A percentile compares a stretch with the other conserved stretches of the same genome.
Conservation (phyloP, 2,329 filamentous ascomycete genomes). For the Paraconiothyrium sp. region DNA sequence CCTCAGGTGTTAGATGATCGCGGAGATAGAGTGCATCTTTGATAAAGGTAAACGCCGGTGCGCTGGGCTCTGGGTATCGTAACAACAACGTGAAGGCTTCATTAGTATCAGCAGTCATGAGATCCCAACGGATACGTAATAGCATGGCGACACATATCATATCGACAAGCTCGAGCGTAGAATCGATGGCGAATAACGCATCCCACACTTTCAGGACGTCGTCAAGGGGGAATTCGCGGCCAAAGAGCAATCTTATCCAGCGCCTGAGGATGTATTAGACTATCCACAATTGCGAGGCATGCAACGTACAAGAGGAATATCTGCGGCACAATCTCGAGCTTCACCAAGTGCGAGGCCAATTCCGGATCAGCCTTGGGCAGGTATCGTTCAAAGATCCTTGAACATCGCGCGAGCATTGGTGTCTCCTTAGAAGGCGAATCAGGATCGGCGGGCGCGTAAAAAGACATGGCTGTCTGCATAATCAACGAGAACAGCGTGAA, state of each 20-base stretch:
- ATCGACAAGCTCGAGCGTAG: slow-evolving; percentile 81
- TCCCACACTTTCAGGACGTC: slow-evolving; percentile 90
- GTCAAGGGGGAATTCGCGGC: slow-evolving; percentile 90
- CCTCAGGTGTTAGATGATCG: slow-evolving; percentile 69
- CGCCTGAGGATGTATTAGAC: slow-evolving; percentile 64
- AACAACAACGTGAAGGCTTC: slow-evolving; percentile 82
- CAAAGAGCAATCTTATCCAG: slow-evolving; percentile 93
- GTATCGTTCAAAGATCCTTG: slow-evolving; percentile 84
- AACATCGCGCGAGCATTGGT: slow-evolving; percentile 85
- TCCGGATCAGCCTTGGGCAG: slow-evolving; percentile 83
- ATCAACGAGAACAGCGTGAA: slow-evolving; percentile 85
- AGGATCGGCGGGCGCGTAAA: slow-evolving; percentile 75
- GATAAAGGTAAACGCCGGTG: slow-evolving; percentile 81
- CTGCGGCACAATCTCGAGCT: slow-evolving; percentile 91
- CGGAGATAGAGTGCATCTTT: slow-evolving; percentile 82
- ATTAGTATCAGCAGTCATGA: slow-evolving; percentile 89
- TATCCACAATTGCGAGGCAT: not conserved
- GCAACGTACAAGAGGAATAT: slow-evolving; percentile 85
- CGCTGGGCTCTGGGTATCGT: slow-evolving; percentile 76
- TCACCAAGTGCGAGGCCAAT: slow-evolving; percentile 79
- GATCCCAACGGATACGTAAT: slow-evolving; percentile 86
- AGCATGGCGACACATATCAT: slow-evolving; percentile 95
- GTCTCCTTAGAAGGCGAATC: slow-evolving; percentile 56
- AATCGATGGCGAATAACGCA: slow-evolving; percentile 85
- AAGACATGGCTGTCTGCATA: slow-evolving; percentile 87